A percentile compares a stretch with the other conserved stretches of the same genome.
Evolutionary conservation across 306 rosid species (phyloP).

Genomic region (Corylus heterophylla): DNA sequence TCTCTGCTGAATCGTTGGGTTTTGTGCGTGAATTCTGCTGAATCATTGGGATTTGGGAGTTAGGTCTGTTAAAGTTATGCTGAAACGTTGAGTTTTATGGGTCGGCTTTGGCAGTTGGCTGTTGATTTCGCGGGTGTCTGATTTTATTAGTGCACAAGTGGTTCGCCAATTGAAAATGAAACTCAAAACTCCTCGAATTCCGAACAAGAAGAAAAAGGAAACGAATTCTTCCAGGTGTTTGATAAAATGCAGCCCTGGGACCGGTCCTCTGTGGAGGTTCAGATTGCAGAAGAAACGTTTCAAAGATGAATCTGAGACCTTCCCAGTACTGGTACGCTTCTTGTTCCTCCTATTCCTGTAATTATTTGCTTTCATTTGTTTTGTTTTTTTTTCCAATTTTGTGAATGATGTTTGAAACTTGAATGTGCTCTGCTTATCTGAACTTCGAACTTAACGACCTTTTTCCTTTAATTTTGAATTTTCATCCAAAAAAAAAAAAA

Average conservation of each 20-base stretch:
- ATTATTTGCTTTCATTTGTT: too few relatives aligned
- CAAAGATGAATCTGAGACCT: constrained; percentile 64
- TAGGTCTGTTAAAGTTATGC: too few relatives aligned
- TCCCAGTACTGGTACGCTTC: constrained; percentile 61
- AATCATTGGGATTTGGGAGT: too few relatives aligned
- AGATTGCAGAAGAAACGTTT: constrained; percentile 61
- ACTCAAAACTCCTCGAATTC: background rate
- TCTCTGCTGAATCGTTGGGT: too few relatives aligned
- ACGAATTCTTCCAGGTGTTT: constrained; percentile 49
- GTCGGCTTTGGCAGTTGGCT: too few relatives aligned
- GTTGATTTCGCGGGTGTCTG: too few relatives aligned
- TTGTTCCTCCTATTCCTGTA: background rate
- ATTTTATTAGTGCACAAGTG: too few relatives aligned
- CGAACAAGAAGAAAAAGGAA: background rate
- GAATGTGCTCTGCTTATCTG: constrained; percentile 1
- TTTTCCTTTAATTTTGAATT: background rate
- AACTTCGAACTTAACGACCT: background rate
- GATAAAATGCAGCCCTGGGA: constrained; percentile 76
- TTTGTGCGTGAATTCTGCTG: too few relatives aligned
- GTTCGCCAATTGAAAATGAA: background rate
- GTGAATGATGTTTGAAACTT: background rate
- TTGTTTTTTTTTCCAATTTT: too few relatives aligned
- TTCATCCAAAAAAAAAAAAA: background rate
- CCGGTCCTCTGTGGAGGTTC: constrained; percentile 68
- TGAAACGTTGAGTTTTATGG: too few relatives aligned